These are phyloP conservation scores for Talaromyces sp. DNA, from an alignment of 2,329 filamentous ascomycete genomes.

Conservation along the genomic window DNA sequence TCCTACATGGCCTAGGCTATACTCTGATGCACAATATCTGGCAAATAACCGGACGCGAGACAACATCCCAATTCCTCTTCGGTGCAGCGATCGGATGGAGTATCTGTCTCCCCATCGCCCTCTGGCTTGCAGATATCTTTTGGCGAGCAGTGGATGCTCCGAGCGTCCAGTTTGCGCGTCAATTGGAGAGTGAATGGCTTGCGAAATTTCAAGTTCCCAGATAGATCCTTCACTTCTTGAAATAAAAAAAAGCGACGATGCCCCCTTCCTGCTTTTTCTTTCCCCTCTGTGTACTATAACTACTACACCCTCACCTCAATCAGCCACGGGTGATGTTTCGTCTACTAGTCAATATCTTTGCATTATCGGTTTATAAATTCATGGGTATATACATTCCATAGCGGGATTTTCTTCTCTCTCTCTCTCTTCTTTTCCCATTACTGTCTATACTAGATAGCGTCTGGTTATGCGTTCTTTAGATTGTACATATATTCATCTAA, in stretches of 20 bases:
- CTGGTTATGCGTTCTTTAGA: background rate
- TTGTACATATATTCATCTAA: background rate
- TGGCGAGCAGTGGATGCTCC: constrained; percentile 53
- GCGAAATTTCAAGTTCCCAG: constrained; percentile 15
- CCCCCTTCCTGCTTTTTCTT: background rate
- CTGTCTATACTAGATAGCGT: too few relatives aligned
- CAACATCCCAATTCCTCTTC: constrained; percentile 34
- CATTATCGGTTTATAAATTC: background rate
- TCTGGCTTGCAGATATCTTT: constrained; percentile 57
- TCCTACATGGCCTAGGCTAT: constrained; percentile 41
- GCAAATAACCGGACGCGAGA: constrained; percentile 36
- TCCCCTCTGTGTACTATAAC: background rate
- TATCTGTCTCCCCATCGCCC: constrained; percentile 37
- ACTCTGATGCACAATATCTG: constrained; percentile 41
- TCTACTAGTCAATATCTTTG: background rate
- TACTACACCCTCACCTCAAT: background rate
- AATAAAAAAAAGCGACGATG: background rate
- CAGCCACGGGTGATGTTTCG: too few relatives aligned
- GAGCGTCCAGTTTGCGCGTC: constrained; percentile 47
- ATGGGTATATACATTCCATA: background rate
- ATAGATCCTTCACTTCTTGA: background rate
- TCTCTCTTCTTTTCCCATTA: background rate
- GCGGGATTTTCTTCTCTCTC: background rate
- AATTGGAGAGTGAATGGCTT: constrained; percentile 40
- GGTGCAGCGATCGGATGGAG: constrained; percentile 38